Evolutionary conservation across 768 basidiomycete genomes (phyloP).

Genomic region (Hygrophoropsis aurantiaca): DNA sequence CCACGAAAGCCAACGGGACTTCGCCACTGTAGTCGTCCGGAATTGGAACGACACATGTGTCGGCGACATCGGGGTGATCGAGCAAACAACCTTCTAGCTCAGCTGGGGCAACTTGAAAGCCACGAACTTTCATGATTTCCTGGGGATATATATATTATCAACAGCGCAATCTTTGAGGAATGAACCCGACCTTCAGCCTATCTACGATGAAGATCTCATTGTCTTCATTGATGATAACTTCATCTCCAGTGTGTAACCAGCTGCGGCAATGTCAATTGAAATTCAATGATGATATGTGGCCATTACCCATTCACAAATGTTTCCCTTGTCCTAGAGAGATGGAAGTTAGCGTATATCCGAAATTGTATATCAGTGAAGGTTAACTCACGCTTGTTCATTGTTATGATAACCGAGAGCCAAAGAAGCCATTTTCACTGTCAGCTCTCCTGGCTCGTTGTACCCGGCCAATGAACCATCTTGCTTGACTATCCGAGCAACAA

Average conservation of each 20-base stretch:
- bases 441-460: constrained; percentile 60
- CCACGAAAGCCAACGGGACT: constrained; percentile 68
- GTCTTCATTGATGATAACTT: constrained; percentile 53
- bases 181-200: constrained; percentile 54
- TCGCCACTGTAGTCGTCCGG: constrained; percentile 74
- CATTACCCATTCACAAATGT: constrained; percentile 68
- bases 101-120: constrained; percentile 75
- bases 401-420: constrained; percentile 48
- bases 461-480: constrained; percentile 54
- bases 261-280: constrained; percentile 29
- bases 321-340: constrained; percentile 55
- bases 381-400: constrained; percentile 60
- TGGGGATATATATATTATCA: constrained; percentile 20
- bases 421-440: constrained; percentile 45
- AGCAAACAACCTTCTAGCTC: constrained; percentile 70
- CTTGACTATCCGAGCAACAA: constrained; percentile 53
- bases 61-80: constrained; percentile 56
- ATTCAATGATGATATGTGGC: not conserved
- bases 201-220: constrained; percentile 62
- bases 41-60: constrained; percentile 64
- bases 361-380: not conserved
- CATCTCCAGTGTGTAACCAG: constrained; percentile 71
- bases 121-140: constrained; percentile 70
- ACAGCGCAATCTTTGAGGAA: not conserved
- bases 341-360: not conserved